phyloP scores from a whole-genome alignment of 306 rosid genomes.

The Cicer judaicum region DNA sequence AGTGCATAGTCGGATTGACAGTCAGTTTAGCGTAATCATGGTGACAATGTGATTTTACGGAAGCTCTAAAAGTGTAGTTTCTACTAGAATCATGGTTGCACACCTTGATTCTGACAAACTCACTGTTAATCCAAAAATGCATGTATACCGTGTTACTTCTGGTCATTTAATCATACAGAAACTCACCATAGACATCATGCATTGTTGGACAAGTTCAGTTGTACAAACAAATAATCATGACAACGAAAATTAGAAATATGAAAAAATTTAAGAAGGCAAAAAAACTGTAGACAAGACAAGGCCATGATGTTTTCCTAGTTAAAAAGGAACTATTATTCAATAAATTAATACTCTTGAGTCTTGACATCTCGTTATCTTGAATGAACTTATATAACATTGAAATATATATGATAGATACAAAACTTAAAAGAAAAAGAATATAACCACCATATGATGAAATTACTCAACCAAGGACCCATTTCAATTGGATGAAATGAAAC shows the following conservation, averaged over 20 bases:
- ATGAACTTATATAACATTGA: neutral
- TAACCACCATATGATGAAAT: constrained; percentile 6
- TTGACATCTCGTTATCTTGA: constrained; percentile 25
- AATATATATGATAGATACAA: constrained; percentile 21
- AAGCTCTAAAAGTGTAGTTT: too few species aligned
- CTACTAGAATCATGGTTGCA: too few species aligned
- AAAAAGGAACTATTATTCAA: constrained; percentile 1
- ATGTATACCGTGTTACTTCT: neutral
- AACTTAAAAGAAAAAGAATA: constrained; percentile 2
- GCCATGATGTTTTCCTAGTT: neutral
- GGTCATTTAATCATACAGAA: neutral
- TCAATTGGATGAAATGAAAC: constrained; percentile 5
- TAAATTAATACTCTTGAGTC: neutral
- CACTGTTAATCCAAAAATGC: too few species aligned
- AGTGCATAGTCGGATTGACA: too few species aligned
- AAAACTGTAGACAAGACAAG: too few species aligned
- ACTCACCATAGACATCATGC: neutral
- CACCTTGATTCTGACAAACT: too few species aligned
- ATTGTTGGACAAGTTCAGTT: neutral
- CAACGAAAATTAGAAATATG: neutral
- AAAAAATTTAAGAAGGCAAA: constrained; percentile 8
- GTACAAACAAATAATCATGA: constrained; percentile 10
- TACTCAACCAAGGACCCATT: neutral
- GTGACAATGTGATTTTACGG: too few species aligned
- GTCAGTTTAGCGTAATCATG: too few species aligned